A percentile compares a stretch with the other conserved stretches of the same genome.
These are phyloP conservation scores for Sporothrix variecibatus DNA, from an alignment of 2,329 filamentous ascomycete species.

Conservation along the genomic window DNA sequence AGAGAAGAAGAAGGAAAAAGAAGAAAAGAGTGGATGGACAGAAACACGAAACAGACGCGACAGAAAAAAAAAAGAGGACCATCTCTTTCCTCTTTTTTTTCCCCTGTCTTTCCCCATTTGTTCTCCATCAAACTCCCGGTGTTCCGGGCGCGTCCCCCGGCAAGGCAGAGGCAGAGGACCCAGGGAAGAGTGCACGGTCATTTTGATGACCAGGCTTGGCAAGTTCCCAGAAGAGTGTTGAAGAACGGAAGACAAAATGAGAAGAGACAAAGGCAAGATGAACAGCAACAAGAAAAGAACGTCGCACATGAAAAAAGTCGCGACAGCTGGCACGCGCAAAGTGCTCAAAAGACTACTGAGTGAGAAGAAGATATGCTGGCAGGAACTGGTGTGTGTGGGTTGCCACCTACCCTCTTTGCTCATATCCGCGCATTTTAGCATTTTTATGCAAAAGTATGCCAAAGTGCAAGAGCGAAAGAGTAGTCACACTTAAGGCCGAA, in stretches of 20 bases:
- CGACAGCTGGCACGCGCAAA: not conserved
- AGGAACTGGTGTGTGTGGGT: not conserved
- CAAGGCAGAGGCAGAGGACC: no score
- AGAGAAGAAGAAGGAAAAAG: not conserved
- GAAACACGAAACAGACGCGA: slow-evolving; percentile 5
- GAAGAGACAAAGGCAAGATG: not conserved
- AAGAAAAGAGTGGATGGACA: not conserved
- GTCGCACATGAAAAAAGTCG: not conserved
- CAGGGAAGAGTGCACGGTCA: not conserved
- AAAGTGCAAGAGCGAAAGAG: not conserved
- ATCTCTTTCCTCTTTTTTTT: not conserved
- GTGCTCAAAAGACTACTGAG: no score
- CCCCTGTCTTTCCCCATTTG: no score
- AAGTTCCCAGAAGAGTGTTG: not conserved
- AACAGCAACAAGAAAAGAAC: not conserved
- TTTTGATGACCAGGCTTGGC: not conserved
- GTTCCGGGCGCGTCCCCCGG: not conserved
- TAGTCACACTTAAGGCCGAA: not conserved
- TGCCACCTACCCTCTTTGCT: not conserved
- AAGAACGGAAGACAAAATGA: not conserved
- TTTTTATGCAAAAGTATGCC: no score
- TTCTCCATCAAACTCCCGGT: not conserved
- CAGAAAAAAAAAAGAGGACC: not conserved
- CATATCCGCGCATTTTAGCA: not conserved
- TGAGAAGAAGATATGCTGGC: not conserved